Base-by-base conservation (phyloP, 805 yeast genomes). In the Schwanniomyces polymorphus region DNA sequence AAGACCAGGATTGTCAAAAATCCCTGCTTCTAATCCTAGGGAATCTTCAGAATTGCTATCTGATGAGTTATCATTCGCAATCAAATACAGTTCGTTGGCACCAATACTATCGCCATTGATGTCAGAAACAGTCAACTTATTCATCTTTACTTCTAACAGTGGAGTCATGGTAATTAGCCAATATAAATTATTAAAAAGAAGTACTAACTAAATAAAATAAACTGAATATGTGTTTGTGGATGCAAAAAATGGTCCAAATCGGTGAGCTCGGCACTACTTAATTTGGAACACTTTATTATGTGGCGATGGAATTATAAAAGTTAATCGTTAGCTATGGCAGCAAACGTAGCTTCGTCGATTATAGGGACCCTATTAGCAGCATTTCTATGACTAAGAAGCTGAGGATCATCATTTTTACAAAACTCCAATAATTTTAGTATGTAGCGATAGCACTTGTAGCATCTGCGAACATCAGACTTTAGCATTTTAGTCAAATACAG, bases 381-480 rank as follows among this genome's bases (percentile, higher is more conserved):
- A 9, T 40, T 42, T 42, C 55, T 59, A 46, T 67, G 61, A 47
- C 70, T 61, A 17, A 49, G 41, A 16, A 49, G 50, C 23, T 54
- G 56, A 1, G 59, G 59, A 40, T 68, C 70, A 18, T 46, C 41
- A 25, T 45, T 48, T 12, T 61, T 55, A 41, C 65, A 44, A 38
- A 44, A 52, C 42, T 55, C 53, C 38, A 67, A 46, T 33, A 67
- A 53, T 26, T 47, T 53, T 48, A 55, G 31, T 7, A 67, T 55
- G 39, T 61, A 68, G 41, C 52, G 44, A 50, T 60, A 67, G 51
- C 72, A 68, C 23, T 49, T 46, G 39, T 48, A 54, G 46, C 69
- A 60, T 25, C 41, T 28, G 4, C 47, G 33, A 1, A 53, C 35
- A 12, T 54, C 55, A 2, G 55, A 52, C 2, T 50, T 43, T 35